A percentile compares a stretch with the other conserved stretches of the same genome.
These are phyloP conservation scores for Cruciata laevipes DNA, from an alignment of 257 asterid genomes.

Conservation along the genomic window DNA sequence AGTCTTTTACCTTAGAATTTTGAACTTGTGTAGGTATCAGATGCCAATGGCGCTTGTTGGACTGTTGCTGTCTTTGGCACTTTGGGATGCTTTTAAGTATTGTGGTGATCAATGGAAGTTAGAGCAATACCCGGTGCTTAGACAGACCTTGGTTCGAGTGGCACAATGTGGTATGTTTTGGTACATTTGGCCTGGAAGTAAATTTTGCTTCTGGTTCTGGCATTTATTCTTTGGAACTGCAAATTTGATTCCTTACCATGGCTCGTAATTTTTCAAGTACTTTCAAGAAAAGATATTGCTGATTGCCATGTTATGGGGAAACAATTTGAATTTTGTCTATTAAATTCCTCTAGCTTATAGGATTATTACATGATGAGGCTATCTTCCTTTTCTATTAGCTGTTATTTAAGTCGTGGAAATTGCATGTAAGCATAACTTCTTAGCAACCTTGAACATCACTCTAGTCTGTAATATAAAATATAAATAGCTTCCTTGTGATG, in stretches of 20 bases:
- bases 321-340: background rate
- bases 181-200: background rate
- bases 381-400: background rate
- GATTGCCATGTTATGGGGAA: constrained; percentile 2
- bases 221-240: background rate
- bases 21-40: constrained; percentile 52
- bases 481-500: background rate
- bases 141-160: constrained; percentile 42
- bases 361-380: background rate
- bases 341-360: background rate
- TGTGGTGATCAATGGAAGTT: constrained; percentile 57
- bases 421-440: background rate
- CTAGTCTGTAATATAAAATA: background rate
- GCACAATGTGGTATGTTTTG: constrained; percentile 76
- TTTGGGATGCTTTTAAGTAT: constrained; percentile 70
- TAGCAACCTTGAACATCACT: background rate
- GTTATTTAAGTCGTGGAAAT: background rate
- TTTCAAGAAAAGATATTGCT: background rate
- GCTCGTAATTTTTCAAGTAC: background rate
- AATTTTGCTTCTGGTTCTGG: background rate
- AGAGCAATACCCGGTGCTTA: constrained; percentile 40
- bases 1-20: constrained; percentile 3
- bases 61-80: constrained; percentile 56
- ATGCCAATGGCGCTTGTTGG: constrained; percentile 79
- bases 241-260: background rate